Evolutionary conservation across 2,329 filamentous ascomycete genomes (phyloP).

Genomic region (Metarhizium album): DNA sequence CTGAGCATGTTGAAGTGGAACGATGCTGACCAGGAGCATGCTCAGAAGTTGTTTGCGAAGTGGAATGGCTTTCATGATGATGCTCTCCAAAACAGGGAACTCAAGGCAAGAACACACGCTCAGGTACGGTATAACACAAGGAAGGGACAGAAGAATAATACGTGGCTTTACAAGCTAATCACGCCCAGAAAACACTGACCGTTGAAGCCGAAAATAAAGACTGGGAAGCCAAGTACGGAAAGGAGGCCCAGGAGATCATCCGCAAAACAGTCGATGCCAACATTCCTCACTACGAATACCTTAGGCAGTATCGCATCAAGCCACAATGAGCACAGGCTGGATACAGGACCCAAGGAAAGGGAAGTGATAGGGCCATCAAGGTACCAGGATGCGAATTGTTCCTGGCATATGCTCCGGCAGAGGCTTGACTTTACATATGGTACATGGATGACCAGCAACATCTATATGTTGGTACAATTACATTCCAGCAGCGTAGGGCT

Average conservation of each 20-base stretch:
- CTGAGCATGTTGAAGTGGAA: constrained; percentile 79
- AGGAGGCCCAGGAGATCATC: constrained; percentile 60
- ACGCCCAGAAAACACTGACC: constrained; percentile 45
- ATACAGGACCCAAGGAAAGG: not conserved
- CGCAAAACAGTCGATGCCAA: constrained; percentile 61
- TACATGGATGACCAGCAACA: constrained; percentile 2
- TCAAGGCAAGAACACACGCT: constrained; percentile 59
- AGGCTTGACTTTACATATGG: constrained; percentile 1
- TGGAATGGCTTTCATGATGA: constrained; percentile 97
- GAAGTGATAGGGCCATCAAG: not conserved
- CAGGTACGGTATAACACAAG: constrained; percentile 30
- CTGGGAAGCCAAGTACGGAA: constrained; percentile 65
- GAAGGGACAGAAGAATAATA: not conserved
- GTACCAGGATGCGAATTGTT: not conserved
- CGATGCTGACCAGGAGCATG: constrained; percentile 61
- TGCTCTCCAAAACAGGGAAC: constrained; percentile 68
- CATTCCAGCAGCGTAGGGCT: not conserved
- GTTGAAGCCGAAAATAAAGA: constrained; percentile 57
- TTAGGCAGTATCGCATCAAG: constrained; percentile 66
- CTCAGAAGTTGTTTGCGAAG: constrained; percentile 76
- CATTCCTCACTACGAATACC: constrained; percentile 65
- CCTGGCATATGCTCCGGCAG: constrained; percentile 1
- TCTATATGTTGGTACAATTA: constrained; percentile 2
- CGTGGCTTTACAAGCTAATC: not conserved
- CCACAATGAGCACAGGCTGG: constrained; percentile 27